These are phyloP conservation scores for Ophiostoma populinum DNA, from an alignment of 2,329 filamentous ascomycete species.

Conservation along the genomic window DNA sequence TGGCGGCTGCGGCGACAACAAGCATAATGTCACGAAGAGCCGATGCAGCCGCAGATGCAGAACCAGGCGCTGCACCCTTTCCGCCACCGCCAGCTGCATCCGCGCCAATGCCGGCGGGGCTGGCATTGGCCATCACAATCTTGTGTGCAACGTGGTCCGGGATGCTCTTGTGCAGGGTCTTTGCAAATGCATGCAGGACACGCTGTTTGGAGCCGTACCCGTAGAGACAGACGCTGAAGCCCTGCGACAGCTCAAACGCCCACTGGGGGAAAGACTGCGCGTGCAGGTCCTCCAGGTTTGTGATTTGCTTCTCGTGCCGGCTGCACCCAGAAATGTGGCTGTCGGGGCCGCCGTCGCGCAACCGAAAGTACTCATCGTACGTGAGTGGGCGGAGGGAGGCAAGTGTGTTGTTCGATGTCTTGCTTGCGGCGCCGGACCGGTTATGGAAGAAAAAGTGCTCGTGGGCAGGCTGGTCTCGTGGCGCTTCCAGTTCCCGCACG, in stretches of 20 bases:
- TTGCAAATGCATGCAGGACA: constrained; percentile 59
- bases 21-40: constrained; percentile 52
- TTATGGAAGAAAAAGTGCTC: constrained; percentile 93
- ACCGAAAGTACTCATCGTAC: constrained; percentile 78
- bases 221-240: constrained; percentile 80
- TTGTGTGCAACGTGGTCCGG: constrained; percentile 23
- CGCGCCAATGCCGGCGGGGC: constrained; percentile 22
- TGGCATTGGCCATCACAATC: constrained; percentile 79
- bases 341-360: constrained; percentile 41
- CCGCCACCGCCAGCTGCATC: neutral
- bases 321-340: constrained; percentile 18
- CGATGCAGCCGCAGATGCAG: constrained; percentile 15
- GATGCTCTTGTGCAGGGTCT: constrained; percentile 39
- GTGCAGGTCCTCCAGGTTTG: constrained; percentile 59
- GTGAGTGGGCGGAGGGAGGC: constrained; percentile 59
- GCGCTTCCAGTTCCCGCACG: constrained; percentile 46
- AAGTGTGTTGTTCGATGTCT: constrained; percentile 77
- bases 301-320: constrained; percentile 51
- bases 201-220: constrained; percentile 80
- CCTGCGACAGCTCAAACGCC: constrained; percentile 74
- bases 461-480: constrained; percentile 66
- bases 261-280: constrained; percentile 75
- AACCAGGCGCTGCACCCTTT: neutral
- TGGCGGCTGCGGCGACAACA: constrained; percentile 42
- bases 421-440: constrained; percentile 51